Evolutionary conservation across 805 yeast species (phyloP).

Genomic region (Yarrowia divulgata): DNA sequence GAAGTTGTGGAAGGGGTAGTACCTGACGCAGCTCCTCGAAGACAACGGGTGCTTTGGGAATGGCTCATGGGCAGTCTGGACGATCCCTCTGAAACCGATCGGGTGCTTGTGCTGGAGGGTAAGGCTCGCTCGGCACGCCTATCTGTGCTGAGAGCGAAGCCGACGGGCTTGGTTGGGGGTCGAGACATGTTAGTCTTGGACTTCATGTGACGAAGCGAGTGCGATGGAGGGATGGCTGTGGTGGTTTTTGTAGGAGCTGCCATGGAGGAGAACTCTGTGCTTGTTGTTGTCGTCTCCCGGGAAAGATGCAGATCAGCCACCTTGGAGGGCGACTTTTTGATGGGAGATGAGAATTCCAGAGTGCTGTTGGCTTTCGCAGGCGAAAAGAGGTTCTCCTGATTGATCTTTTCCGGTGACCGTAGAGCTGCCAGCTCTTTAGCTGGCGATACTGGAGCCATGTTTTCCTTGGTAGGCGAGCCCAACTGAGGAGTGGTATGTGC

Average conservation of each 20-base stretch:
- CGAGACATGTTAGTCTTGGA: constrained; percentile 29
- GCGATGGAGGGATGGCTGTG: background rate
- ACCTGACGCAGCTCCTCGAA: background rate
- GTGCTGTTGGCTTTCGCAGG: background rate
- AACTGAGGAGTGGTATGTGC: background rate
- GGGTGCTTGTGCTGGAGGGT: background rate
- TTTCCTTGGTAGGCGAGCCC: constrained; percentile 18
- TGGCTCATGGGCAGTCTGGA: constrained; percentile 9
- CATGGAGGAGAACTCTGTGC: too few species aligned
- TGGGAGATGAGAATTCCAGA: constrained; percentile 17
- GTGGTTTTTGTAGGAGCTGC: background rate
- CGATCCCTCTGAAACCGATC: background rate
- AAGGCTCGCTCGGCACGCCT: background rate
- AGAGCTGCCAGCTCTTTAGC: constrained; percentile 15
- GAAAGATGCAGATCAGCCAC: background rate
- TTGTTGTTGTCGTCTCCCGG: background rate
- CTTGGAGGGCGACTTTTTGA: constrained; percentile 27
- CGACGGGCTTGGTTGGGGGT: constrained; percentile 25
- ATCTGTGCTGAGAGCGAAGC: constrained; percentile 31
- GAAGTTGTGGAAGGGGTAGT: background rate
- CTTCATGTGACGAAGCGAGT: constrained; percentile 20
- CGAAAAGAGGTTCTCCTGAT: constrained; percentile 15
- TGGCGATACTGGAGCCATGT: constrained; percentile 12
- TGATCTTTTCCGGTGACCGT: constrained; percentile 11
- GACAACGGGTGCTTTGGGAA: background rate